These are phyloP conservation scores for Paramecium sexaurelia DNA, from an alignment of 73 alveolate genomes.

Conservation along the genomic window DNA sequence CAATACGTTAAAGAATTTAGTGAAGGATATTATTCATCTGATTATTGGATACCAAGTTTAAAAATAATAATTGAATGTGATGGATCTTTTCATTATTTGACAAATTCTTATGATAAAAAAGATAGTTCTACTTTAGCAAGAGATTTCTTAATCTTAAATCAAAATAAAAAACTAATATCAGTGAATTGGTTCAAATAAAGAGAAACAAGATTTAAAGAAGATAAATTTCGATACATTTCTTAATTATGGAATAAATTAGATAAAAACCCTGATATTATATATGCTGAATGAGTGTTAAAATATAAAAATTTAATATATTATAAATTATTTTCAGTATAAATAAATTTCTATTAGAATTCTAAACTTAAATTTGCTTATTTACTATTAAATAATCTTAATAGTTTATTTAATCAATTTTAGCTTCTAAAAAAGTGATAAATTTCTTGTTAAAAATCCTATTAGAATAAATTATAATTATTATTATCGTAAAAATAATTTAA, in stretches of 20 bases:
- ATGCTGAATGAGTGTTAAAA: background rate
- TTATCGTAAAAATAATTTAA: background rate
- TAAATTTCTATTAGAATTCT: too few relatives aligned
- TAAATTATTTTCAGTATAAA: too few relatives aligned
- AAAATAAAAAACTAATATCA: background rate
- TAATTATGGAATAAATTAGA: background rate
- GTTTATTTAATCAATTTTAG: too few relatives aligned
- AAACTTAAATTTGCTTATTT: too few relatives aligned
- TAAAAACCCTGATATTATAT: background rate
- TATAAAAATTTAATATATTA: too few relatives aligned
- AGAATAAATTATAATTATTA: too few relatives aligned
- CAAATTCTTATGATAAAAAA: background rate
- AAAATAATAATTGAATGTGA: background rate
- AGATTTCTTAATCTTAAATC: background rate
- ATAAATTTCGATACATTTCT: background rate
- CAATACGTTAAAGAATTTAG: background rate
- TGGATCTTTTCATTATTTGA: background rate
- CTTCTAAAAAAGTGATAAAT: too few relatives aligned
- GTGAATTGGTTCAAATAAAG: background rate
- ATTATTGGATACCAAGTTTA: background rate
- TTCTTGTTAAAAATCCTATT: too few relatives aligned
- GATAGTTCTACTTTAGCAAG: background rate
- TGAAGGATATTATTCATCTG: background rate
- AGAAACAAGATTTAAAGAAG: background rate
- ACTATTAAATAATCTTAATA: too few relatives aligned